A percentile compares a stretch with the other conserved stretches of the same genome.
Conservation (phyloP, 352 stramenopile genomes). For the Globisporangium viniferum region DNA sequence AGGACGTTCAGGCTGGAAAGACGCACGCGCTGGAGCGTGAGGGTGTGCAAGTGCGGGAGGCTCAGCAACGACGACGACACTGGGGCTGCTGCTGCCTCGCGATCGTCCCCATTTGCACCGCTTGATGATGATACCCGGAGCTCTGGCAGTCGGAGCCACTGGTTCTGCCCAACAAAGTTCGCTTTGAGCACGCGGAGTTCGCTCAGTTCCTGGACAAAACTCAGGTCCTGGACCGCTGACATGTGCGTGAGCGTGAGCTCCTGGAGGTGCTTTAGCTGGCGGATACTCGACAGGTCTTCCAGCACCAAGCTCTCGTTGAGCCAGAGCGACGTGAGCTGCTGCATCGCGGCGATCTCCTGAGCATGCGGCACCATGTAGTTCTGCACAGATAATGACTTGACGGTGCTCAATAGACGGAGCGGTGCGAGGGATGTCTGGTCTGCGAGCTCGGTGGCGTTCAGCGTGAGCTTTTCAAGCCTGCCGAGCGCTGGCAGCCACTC, state of each 20-base stretch:
- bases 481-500: background rate
- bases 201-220: background rate
- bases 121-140: background rate
- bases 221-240: background rate
- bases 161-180: slow-evolving; percentile 2
- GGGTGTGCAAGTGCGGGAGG: background rate
- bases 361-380: background rate
- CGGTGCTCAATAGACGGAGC: background rate
- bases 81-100: background rate
- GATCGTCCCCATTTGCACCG: background rate
- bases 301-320: slow-evolving; percentile 1
- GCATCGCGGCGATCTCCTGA: background rate
- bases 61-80: background rate
- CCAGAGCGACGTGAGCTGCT: background rate
- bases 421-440: background rate
- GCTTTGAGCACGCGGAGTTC: background rate
- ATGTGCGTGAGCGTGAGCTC: background rate
- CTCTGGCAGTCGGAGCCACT: background rate
- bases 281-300: background rate
- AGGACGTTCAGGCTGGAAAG: background rate
- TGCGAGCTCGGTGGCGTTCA: background rate
- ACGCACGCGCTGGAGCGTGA: slow-evolving; percentile 5
- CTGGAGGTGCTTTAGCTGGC: background rate
- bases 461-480: background rate
- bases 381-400: background rate